Percentiles rank a stretch among this genome's conserved stretches.
Conservation (phyloP, 2,329 filamentous ascomycete species). For the Aspergillus fijiensis region DNA sequence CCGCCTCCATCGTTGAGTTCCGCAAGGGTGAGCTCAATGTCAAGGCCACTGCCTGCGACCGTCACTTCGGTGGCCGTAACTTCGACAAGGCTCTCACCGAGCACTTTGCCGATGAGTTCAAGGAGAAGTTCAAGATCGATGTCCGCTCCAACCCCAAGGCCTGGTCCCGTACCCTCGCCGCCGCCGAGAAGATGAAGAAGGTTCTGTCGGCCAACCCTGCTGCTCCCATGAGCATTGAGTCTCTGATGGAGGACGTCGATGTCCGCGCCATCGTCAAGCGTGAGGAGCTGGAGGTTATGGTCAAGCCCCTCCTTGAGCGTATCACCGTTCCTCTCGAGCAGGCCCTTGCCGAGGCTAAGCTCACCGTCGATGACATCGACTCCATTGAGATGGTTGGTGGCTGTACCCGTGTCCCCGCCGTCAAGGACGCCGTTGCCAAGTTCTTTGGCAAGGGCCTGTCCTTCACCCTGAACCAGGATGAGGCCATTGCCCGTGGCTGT, state of each 20-base stretch:
- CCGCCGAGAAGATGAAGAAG: constrained; percentile 98
- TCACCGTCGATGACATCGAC: constrained; percentile 90
- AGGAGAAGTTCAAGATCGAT: constrained; percentile 96
- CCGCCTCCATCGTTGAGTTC: constrained; percentile 91
- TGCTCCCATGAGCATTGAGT: constrained; percentile 94
- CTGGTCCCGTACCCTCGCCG: constrained; percentile 78
- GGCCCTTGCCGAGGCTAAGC: constrained; percentile 88
- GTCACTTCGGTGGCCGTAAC: constrained; percentile 95
- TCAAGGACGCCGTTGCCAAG: constrained; percentile 84
- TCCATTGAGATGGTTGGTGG: constrained; percentile 90
- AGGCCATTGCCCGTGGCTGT: constrained; percentile 91
- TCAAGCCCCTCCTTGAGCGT: constrained; percentile 77
- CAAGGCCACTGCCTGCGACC: constrained; percentile 88
- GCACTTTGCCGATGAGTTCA: constrained; percentile 93
- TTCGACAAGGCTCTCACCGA: constrained; percentile 94
- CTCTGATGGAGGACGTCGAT: constrained; percentile 96
- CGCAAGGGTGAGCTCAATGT: constrained; percentile 94
- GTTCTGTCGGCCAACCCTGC: constrained; percentile 91
- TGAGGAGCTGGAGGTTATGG: constrained; percentile 88
- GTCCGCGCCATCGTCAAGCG: constrained; percentile 86
- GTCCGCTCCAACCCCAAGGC: constrained; percentile 89
- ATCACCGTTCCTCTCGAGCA: constrained; percentile 77
- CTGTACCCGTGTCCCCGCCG: constrained; percentile 84
- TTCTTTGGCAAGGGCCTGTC: constrained; percentile 94
- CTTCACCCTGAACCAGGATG: constrained; percentile 97